Percentiles rank a stretch among this genome's conserved stretches.
These are phyloP conservation scores for Arabidopsis suecica DNA, from an alignment of 345 rosid genomes.

Conservation along the genomic window DNA sequence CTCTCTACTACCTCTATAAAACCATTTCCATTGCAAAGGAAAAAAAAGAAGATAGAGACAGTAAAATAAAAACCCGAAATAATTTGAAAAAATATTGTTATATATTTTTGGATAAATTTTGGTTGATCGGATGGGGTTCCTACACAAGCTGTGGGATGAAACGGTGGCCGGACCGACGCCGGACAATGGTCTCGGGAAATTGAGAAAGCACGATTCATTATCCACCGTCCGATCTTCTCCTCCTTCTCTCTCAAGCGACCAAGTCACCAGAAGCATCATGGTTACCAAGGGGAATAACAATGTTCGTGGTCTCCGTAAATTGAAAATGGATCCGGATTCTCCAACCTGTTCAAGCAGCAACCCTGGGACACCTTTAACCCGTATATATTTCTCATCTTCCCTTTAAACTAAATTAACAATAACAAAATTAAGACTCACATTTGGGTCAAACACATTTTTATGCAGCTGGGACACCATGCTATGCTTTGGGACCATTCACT, in stretches of 20 bases:
- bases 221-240: constrained; percentile 46
- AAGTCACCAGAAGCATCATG: constrained; percentile 68
- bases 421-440: not conserved
- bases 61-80: constrained; percentile 25
- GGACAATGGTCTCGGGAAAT: constrained; percentile 73
- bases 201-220: constrained; percentile 66
- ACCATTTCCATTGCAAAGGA: constrained; percentile 26
- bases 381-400: constrained; percentile 41
- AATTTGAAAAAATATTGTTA: not conserved
- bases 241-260: constrained; percentile 33
- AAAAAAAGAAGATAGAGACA: constrained; percentile 32
- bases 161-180: constrained; percentile 96
- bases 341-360: constrained; percentile 52
- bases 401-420: not conserved
- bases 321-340: constrained; percentile 54
- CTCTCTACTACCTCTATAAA: constrained; percentile 40
- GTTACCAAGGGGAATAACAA: constrained; percentile 52
- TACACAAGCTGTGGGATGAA: constrained; percentile 96
- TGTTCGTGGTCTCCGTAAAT: constrained; percentile 47
- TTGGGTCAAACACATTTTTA: constrained; percentile 7
- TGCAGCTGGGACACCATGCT: constrained; percentile 76
- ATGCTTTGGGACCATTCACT: constrained; percentile 40
- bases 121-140: constrained; percentile 71
- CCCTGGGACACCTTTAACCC: constrained; percentile 66
- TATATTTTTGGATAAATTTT: constrained; percentile 23